A percentile compares a stretch with the other conserved stretches of the same genome.
phyloP scores from a whole-genome alignment of 2,329 filamentous ascomycete species.

The Fusarium acutatum region DNA sequence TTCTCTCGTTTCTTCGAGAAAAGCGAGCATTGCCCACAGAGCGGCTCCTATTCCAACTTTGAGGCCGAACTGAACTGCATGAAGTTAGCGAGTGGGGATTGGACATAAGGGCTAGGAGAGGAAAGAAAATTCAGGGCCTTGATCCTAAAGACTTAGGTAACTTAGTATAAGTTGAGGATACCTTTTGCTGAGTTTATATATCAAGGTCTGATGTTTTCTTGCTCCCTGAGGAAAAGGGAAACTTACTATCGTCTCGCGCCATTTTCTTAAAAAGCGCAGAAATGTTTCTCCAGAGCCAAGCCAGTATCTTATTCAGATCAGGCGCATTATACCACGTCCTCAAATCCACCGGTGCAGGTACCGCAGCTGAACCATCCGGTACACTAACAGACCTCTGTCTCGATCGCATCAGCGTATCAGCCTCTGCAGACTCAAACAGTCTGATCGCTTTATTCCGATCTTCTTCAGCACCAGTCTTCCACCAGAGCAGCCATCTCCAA shows the following conservation, averaged over 20 bases:
- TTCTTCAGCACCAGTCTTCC: slow-evolving; percentile 54
- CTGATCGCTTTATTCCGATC: slow-evolving; percentile 36
- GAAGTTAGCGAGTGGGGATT: slow-evolving; percentile 37
- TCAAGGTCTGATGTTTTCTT: neutral
- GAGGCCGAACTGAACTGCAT: slow-evolving; percentile 73
- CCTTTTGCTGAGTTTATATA: neutral
- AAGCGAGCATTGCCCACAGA: slow-evolving; percentile 88
- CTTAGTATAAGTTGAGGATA: neutral
- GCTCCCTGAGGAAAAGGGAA: neutral
- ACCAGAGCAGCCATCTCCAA: slow-evolving; percentile 88
- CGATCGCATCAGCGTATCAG: slow-evolving; percentile 23
- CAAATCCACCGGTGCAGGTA: neutral
- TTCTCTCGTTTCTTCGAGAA: slow-evolving; percentile 78
- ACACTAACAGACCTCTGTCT: neutral
- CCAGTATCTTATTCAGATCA: slow-evolving; percentile 25
- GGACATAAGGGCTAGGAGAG: neutral
- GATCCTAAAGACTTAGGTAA: neutral
- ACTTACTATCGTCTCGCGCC: slow-evolving; percentile 54
- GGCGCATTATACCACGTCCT: slow-evolving; percentile 20
- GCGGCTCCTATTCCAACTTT: slow-evolving; percentile 93
- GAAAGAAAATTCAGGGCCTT: neutral
- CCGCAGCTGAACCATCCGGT: neutral
- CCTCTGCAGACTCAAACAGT: slow-evolving; percentile 50
- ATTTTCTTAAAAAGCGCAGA: slow-evolving; percentile 53
- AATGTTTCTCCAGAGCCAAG: slow-evolving; percentile 32